Evolutionary conservation across 2,329 filamentous ascomycete genomes (phyloP).

Genomic region (Pseudogymnoascus sp.): DNA sequence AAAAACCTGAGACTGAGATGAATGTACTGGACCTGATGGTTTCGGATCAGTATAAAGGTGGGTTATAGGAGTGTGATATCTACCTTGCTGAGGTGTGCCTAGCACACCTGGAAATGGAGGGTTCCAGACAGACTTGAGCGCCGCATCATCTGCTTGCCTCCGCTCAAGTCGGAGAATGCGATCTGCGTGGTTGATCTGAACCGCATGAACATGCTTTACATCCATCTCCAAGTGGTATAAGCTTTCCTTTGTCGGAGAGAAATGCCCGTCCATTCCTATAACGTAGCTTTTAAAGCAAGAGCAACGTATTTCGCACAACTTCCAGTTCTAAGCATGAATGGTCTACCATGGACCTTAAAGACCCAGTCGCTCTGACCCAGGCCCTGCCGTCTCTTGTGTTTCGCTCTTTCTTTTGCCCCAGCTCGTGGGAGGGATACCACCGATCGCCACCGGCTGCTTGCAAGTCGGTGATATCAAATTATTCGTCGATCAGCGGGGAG

Average conservation of each 20-base stretch:
- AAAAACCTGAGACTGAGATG: conserved; percentile 76
- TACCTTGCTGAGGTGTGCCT: conserved; percentile 82
- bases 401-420: not conserved
- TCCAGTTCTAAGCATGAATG: conserved; percentile 2
- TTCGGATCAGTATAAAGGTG: conserved; percentile 19
- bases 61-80: conserved; percentile 26
- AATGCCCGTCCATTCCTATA: conserved; percentile 53
- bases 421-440: not conserved
- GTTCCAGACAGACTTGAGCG: conserved; percentile 79
- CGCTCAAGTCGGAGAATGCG: conserved; percentile 56
- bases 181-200: conserved; percentile 56
- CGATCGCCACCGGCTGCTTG: not conserved
- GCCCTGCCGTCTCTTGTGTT: not conserved
- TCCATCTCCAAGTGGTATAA: conserved; percentile 64
- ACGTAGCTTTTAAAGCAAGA: not conserved
- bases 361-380: conserved; percentile 5
- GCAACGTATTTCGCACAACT: not conserved
- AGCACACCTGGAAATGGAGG: conserved; percentile 82
- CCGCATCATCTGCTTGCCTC: conserved; percentile 59
- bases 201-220: conserved; percentile 58
- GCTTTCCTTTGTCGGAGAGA: conserved; percentile 54
- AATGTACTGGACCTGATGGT: conserved; percentile 63
- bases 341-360: conserved; percentile 5
- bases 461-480: not conserved
- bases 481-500: not conserved